These are phyloP conservation scores for Lentinula sp. DNA, from an alignment of 768 basidiomycete species.

Conservation along the genomic window DNA sequence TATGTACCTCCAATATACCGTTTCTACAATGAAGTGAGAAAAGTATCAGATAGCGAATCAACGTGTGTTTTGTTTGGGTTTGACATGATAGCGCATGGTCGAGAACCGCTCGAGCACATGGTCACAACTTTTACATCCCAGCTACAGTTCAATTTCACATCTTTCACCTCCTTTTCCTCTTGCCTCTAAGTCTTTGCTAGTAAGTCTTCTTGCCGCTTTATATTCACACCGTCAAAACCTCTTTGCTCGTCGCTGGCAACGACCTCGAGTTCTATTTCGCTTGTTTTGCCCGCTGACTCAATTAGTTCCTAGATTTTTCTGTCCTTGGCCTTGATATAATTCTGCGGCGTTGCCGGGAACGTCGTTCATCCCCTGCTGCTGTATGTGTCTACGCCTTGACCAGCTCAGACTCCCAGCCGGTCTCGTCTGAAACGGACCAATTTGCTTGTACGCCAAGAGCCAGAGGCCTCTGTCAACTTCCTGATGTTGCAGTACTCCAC, in stretches of 20 bases:
- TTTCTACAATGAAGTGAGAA: not conserved
- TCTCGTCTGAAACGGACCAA: constrained; percentile 47
- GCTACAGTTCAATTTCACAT: constrained; percentile 15
- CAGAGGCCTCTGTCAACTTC: constrained; percentile 6
- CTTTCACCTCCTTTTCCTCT: constrained; percentile 19
- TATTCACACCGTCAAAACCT: constrained; percentile 12
- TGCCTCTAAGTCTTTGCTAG: constrained; percentile 13
- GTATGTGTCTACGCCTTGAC: constrained; percentile 35
- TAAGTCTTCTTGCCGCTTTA: constrained; percentile 13
- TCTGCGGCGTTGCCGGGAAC: constrained; percentile 20
- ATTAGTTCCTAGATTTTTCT: constrained; percentile 17
- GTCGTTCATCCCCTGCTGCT: constrained; percentile 21
- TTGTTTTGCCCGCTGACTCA: constrained; percentile 8
- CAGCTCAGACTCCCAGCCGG: constrained; percentile 50
- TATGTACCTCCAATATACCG: not conserved
- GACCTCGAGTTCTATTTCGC: not conserved
- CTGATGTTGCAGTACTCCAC: constrained; percentile 59
- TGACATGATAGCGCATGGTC: constrained; percentile 4
- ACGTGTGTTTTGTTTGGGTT: not conserved
- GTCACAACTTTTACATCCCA: constrained; percentile 5
- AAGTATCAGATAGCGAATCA: not conserved
- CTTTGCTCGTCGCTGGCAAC: constrained; percentile 3
- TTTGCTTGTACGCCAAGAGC: constrained; percentile 20
- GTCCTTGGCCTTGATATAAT: constrained; percentile 17
- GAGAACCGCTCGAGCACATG: constrained; percentile 4